Percentiles rank a stretch among this genome's conserved stretches.
phyloP scores from a whole-genome alignment of 2,329 filamentous ascomycete genomes.

The Pseudogymnoascus sp. region DNA sequence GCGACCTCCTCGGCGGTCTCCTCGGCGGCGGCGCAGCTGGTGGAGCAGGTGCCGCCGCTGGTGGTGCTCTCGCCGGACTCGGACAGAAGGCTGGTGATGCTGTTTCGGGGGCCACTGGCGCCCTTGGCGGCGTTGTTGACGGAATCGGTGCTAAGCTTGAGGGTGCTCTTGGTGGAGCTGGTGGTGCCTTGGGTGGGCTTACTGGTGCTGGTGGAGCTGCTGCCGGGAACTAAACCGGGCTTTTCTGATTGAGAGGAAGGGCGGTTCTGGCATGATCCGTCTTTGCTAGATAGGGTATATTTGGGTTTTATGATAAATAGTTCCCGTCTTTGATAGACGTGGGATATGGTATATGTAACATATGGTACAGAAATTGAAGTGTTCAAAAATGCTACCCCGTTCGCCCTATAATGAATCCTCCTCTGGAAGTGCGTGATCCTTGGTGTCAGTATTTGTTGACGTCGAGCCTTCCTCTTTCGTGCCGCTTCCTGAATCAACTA shows the following conservation, averaged over 20 bases:
- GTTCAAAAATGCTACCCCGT: neutral
- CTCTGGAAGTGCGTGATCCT: neutral
- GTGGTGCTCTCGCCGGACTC: neutral
- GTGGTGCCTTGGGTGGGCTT: neutral
- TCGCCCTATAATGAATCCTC: neutral
- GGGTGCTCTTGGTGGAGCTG: neutral
- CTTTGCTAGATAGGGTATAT: neutral
- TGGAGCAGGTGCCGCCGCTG: neutral
- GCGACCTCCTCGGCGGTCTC: neutral
- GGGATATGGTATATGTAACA: neutral
- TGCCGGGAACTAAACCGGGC: neutral
- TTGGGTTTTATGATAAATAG: neutral
- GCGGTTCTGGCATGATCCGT: neutral
- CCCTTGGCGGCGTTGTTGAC: neutral
- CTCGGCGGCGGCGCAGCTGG: neutral
- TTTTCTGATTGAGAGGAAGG: neutral
- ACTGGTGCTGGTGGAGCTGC: neutral
- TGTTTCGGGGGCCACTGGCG: neutral
- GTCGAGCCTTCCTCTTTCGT: neutral
- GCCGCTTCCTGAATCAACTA: neutral
- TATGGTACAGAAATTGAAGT: neutral
- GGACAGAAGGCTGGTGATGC: neutral
- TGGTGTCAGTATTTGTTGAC: neutral
- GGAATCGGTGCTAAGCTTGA: neutral
- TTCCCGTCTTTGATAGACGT: conserved; percentile 1